Conservation (phyloP, 139 green algal species). For the Tetraselmis striata region DNA sequence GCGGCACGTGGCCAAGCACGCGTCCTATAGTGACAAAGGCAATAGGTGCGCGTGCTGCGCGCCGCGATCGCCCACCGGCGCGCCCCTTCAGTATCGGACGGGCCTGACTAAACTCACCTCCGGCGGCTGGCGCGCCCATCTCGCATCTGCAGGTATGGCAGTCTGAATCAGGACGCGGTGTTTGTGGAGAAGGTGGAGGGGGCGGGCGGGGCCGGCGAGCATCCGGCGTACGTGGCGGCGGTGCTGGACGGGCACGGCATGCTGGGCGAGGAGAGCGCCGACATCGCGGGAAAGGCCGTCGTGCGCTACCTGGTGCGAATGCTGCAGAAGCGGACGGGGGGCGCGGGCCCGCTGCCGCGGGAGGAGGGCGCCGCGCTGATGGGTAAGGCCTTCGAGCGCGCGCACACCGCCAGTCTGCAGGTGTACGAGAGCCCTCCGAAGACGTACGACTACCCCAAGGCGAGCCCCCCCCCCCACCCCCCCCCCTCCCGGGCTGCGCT, state of each 20-base stretch:
- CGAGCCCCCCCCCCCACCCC: neutral
- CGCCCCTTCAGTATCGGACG: neutral
- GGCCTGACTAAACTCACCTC: neutral
- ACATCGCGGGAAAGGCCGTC: slow-evolving; percentile 17
- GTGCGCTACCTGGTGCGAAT: slow-evolving; percentile 11
- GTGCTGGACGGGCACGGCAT: slow-evolving; percentile 43
- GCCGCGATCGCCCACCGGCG: neutral
- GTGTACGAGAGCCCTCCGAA: slow-evolving; percentile 17
- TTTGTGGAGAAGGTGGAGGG: slow-evolving; percentile 5
- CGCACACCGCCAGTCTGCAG: slow-evolving; percentile 12
- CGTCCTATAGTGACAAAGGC: neutral
- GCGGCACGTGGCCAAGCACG: neutral
- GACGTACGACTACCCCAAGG: slow-evolving; percentile 14
- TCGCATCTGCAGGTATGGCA: slow-evolving; percentile 26
- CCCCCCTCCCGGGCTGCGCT: neutral
- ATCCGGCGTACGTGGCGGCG: slow-evolving; percentile 2
- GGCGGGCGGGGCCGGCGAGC: neutral
- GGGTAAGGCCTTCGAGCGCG: slow-evolving; percentile 19
- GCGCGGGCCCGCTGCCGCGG: neutral
- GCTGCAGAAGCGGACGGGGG: neutral
- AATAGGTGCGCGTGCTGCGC: neutral
- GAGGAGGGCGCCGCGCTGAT: slow-evolving; percentile 6
- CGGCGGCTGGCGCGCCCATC: neutral
- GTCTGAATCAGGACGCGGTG: slow-evolving; percentile 39
- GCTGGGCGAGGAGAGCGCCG: slow-evolving; percentile 34